These are phyloP conservation scores for Aspergillus avenaceus DNA, from an alignment of 495 filamentous ascomycete genomes.

Conservation along the genomic window DNA sequence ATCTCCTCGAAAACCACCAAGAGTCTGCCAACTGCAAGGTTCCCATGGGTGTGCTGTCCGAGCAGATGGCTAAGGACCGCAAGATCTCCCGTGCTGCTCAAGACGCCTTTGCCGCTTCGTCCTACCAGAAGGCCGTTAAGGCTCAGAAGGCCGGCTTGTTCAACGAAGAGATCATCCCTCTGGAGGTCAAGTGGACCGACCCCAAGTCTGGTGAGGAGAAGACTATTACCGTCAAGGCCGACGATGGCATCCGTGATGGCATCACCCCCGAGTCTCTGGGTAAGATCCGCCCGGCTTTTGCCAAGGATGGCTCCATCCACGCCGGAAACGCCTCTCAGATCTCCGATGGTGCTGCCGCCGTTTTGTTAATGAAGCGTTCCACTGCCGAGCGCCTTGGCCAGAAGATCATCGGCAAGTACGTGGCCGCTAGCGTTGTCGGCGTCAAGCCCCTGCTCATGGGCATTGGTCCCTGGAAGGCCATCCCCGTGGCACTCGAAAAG, in stretches of 20 bases:
- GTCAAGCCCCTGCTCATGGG: conserved; percentile 95
- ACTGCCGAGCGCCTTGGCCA: conserved; percentile 87
- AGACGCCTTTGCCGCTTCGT: conserved; percentile 83
- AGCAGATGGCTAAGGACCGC: conserved; percentile 88
- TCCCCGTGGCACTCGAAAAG: conserved; percentile 84
- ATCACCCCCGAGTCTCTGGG: conserved; percentile 80
- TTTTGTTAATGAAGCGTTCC: conserved; percentile 91
- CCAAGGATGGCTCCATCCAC: conserved; percentile 89
- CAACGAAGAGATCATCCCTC: conserved; percentile 84
- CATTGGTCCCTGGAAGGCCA: conserved; percentile 91
- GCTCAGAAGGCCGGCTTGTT: conserved; percentile 89
- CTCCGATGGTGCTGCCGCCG: conserved; percentile 91
- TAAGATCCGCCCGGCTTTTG: conserved; percentile 90
- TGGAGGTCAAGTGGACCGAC: conserved; percentile 80
- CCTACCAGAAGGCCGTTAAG: conserved; percentile 82
- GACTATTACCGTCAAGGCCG: conserved; percentile 75
- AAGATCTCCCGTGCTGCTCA: conserved; percentile 67
- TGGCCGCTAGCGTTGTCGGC: conserved; percentile 78
- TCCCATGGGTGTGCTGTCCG: conserved; percentile 91
- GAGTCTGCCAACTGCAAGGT: conserved; percentile 96
- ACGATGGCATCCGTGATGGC: conserved; percentile 83
- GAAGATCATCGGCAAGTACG: conserved; percentile 85
- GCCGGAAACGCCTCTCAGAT: conserved; percentile 96
- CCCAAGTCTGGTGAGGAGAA: conserved; percentile 87
- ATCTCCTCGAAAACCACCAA: conserved; percentile 77